Evolutionary conservation across 2,329 filamentous ascomycete species (phyloP).

Genomic region (Alternaria ethzedia): DNA sequence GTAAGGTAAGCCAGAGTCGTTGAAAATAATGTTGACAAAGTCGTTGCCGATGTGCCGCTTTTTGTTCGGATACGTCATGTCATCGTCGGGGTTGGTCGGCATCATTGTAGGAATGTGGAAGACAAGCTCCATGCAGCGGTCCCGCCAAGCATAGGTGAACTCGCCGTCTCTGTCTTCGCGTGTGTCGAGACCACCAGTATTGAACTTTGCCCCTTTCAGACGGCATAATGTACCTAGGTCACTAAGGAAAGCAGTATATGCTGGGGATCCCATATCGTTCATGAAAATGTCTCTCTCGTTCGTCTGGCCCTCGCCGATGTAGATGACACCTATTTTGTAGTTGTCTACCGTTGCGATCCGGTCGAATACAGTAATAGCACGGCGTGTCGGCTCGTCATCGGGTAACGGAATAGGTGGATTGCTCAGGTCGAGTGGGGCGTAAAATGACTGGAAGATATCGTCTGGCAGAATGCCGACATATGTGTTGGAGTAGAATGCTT

Average conservation of each 20-base stretch:
- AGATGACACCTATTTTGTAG: constrained; percentile 94
- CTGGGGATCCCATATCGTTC: constrained; percentile 83
- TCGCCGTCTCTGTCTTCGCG: constrained; percentile 80
- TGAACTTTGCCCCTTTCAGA: constrained; percentile 83
- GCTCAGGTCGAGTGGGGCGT: constrained; percentile 58
- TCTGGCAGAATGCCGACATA: constrained; percentile 72
- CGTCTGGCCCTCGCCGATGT: constrained; percentile 86
- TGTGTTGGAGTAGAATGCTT: constrained; percentile 55
- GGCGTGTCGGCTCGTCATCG: constrained; percentile 69
- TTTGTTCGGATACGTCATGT: constrained; percentile 77
- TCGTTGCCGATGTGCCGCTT: constrained; percentile 97
- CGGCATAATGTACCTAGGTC: constrained; percentile 81
- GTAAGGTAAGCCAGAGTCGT: constrained; percentile 90
- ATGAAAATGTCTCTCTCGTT: constrained; percentile 82
- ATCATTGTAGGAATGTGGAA: constrained; percentile 98
- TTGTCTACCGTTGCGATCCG: constrained; percentile 88
- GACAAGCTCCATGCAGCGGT: constrained; percentile 91
- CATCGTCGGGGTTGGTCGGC: constrained; percentile 82
- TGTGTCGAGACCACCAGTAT: constrained; percentile 88
- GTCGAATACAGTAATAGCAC: constrained; percentile 83
- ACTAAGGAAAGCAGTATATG: constrained; percentile 85
- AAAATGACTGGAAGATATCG: constrained; percentile 73
- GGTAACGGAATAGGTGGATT: constrained; percentile 77
- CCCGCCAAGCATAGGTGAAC: constrained; percentile 91
- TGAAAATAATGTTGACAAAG: constrained; percentile 97